Base-by-base conservation (phyloP, 106 monocot species). In the Dendrobium chrysotoxum region DNA sequence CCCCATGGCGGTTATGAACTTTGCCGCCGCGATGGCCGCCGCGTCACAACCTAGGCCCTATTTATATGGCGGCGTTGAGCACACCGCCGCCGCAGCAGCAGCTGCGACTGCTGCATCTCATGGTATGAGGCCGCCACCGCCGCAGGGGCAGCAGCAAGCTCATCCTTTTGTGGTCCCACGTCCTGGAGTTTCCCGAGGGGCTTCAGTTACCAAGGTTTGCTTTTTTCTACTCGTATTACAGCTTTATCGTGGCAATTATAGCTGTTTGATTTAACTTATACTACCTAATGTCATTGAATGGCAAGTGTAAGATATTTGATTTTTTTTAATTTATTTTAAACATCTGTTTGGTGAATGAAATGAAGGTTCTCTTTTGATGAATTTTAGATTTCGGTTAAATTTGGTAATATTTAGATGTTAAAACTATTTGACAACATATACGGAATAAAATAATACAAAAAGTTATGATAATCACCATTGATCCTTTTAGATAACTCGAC, bases 1-100 rank as follows among this genome's bases (percentile, higher is more conserved):
- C 75, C 55, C 81, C 75, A 81, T 74, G 54, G 81, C 81, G 31
- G 75, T 81, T 21, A 81, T 81, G 81, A 70, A 70, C 40, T 68
- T 80, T 39, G 41, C 79, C 2, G 41, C 65, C n/a, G 64, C 79
- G 9, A 40, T 41, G 65, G 73, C 80, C 4, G 76, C 76, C 9
- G 76, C 76, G 28, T 76, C 76, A 0, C 81, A 81, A 50, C 2
- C 81, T 2, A 74, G 81, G 55, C 81, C 81, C 38, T 81, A 54
- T 40, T 55, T 75, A 13, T 75, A 74, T 55, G 20, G 70, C 11
- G 31, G 74, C 26, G 54, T 46, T 15, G 81, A 40, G 26, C 40
- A 55, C 75, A 26, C 72, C 20, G 17, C 58, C 18, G 72, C 80
- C n/a, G 44, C 68, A 5, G 39, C 70, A 21, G 80, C 42, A n/a